phyloP scores from a whole-genome alignment of 2,329 filamentous ascomycete genomes.

The Cladophialophora immunda region DNA sequence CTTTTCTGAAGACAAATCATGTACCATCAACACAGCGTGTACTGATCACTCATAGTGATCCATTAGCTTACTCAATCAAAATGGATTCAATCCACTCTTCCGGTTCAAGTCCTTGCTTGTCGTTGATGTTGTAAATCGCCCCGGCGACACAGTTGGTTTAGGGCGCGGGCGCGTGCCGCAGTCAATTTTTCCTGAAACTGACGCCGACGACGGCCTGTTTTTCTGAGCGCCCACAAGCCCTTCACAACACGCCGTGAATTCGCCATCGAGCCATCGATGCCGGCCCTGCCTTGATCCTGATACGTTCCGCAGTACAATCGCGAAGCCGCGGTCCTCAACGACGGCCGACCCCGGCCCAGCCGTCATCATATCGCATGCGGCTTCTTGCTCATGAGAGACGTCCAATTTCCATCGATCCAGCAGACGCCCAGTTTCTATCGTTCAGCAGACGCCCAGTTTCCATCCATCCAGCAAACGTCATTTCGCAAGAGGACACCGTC shows the following conservation, averaged over 20 bases:
- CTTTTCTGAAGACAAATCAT: constrained; percentile 13
- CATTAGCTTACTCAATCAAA: constrained; percentile 2
- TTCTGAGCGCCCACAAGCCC: neutral
- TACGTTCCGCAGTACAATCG: neutral
- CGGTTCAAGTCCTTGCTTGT: constrained; percentile 1
- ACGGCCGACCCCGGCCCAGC: neutral
- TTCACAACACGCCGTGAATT: neutral
- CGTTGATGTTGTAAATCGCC: neutral
- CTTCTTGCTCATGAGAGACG: neutral
- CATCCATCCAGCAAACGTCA: neutral
- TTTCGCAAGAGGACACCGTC: neutral
- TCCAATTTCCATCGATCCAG: neutral
- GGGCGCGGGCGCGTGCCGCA: neutral
- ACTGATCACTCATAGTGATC: constrained; percentile 9
- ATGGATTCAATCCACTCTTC: constrained; percentile 4
- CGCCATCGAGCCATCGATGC: neutral
- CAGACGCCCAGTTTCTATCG: neutral
- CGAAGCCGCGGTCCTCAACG: neutral
- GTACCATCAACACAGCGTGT: constrained; percentile 14
- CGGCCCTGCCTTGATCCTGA: neutral
- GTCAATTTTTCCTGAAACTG: neutral
- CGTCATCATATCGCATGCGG: neutral
- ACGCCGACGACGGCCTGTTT: neutral
- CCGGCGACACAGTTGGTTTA: neutral
- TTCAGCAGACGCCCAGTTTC: neutral